Conservation (phyloP, 2,329 filamentous ascomycete genomes). For the Hypoxylon sp. region DNA sequence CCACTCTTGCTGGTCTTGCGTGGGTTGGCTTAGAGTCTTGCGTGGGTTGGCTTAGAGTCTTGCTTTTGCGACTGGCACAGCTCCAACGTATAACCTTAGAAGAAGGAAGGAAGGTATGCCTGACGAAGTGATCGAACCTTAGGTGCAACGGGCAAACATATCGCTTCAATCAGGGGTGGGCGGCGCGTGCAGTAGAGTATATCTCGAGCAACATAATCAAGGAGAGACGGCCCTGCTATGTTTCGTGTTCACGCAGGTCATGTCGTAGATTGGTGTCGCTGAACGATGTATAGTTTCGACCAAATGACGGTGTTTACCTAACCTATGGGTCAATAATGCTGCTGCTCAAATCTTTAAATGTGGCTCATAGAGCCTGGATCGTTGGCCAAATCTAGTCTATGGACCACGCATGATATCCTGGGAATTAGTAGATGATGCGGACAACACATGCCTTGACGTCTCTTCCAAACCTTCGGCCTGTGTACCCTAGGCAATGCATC, state of each 20-base stretch:
- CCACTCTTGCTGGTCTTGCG: background rate
- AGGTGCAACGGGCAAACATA: background rate
- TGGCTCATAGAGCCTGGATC: background rate
- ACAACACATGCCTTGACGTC: constrained; percentile 31
- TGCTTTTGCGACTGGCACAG: background rate
- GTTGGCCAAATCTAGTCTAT: constrained; percentile 11
- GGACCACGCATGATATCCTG: constrained; percentile 33
- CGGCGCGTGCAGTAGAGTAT: background rate
- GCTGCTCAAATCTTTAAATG: background rate
- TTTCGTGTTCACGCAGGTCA: background rate
- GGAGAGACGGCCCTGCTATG: background rate
- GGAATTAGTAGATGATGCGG: constrained; percentile 29
- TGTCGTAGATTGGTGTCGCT: background rate
- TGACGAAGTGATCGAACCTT: background rate
- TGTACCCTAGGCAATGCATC: background rate
- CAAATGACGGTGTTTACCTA: constrained; percentile 17
- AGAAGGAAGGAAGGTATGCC: background rate
- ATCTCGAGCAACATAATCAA: background rate
- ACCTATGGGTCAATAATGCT: constrained; percentile 3
- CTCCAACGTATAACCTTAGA: background rate
- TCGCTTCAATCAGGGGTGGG: too few relatives aligned
- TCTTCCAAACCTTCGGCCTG: constrained; percentile 23
- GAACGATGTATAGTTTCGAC: constrained; percentile 18
- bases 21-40: too few relatives aligned
- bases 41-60: background rate